phyloP scores from a whole-genome alignment of 2,329 filamentous ascomycete genomes.

The Talaromyces marneffei region DNA sequence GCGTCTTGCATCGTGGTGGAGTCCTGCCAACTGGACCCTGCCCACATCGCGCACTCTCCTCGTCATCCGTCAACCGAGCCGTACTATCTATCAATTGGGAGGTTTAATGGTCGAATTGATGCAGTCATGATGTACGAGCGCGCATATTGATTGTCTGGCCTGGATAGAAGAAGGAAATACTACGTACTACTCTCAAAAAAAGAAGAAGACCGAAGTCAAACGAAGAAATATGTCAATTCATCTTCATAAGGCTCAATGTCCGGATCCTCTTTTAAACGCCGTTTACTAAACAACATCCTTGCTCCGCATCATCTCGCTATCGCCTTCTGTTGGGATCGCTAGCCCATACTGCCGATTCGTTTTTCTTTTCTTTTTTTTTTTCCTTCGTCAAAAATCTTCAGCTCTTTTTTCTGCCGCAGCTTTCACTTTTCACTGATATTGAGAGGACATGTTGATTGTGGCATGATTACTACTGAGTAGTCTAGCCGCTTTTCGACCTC shows the following conservation, averaged over 20 bases:
- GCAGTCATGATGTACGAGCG: neutral
- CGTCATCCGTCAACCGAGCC: slow-evolving; percentile 15
- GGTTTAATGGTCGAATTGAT: neutral
- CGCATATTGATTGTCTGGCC: neutral
- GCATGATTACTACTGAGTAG: neutral
- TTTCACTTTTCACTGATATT: neutral
- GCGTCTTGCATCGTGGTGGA: slow-evolving; percentile 20
- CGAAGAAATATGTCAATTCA: neutral
- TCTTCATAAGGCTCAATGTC: neutral
- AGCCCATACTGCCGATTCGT: neutral
- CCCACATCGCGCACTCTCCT: slow-evolving; percentile 17
- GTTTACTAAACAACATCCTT: neutral
- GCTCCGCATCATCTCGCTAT: slow-evolving; percentile 3
- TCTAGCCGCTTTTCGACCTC: slow-evolving; percentile 1
- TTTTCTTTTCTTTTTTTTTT: neutral
- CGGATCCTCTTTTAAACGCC: neutral
- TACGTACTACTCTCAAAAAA: neutral
- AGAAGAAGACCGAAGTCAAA: neutral
- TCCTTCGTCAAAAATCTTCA: neutral
- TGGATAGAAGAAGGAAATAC: neutral
- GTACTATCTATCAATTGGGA: neutral
- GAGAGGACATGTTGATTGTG: neutral
- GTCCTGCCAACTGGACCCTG: slow-evolving; percentile 22
- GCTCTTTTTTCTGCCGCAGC: neutral
- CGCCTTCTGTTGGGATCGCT: neutral